phyloP scores from a whole-genome alignment of 148 eudicot species.

The Fagopyrum esculentum region DNA sequence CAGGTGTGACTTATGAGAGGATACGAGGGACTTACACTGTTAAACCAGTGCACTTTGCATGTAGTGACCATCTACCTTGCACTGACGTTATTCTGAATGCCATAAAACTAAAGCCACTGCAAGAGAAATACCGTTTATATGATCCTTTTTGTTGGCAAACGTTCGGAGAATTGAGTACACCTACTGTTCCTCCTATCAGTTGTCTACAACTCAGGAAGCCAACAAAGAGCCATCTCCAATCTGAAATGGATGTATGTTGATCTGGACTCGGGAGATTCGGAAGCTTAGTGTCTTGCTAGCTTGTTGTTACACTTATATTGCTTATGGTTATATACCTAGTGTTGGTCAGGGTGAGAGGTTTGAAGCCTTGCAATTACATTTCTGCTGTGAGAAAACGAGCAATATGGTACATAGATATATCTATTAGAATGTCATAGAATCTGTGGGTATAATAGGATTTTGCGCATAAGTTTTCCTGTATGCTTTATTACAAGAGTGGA shows the following conservation, averaged over 20 bases:
- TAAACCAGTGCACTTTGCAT: slow-evolving; percentile 85
- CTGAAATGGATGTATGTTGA: slow-evolving; percentile 52
- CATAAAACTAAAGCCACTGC: slow-evolving; percentile 64
- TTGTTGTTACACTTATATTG: background rate
- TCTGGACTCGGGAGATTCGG: background rate
- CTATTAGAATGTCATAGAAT: background rate
- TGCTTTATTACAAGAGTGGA: background rate
- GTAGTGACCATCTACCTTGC: slow-evolving; percentile 85
- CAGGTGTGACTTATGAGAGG: slow-evolving; percentile 67
- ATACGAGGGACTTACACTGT: slow-evolving; percentile 89
- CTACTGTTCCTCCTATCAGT: slow-evolving; percentile 57
- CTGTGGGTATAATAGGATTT: background rate
- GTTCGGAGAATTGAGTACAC: slow-evolving; percentile 59
- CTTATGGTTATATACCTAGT: background rate
- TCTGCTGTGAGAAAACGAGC: background rate
- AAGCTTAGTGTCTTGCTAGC: slow-evolving; percentile 5
- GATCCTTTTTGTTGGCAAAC: slow-evolving; percentile 85
- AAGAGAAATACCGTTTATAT: slow-evolving; percentile 52
- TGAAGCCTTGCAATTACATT: background rate
- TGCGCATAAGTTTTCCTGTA: slow-evolving; percentile 1
- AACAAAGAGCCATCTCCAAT: slow-evolving; percentile 48
- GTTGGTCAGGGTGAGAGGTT: background rate
- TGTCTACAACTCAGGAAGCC: slow-evolving; percentile 69
- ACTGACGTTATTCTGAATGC: slow-evolving; percentile 52
- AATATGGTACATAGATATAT: background rate